These are phyloP conservation scores for Tricladium varicosporioides DNA, from an alignment of 2,329 filamentous ascomycete genomes.

Conservation along the genomic window DNA sequence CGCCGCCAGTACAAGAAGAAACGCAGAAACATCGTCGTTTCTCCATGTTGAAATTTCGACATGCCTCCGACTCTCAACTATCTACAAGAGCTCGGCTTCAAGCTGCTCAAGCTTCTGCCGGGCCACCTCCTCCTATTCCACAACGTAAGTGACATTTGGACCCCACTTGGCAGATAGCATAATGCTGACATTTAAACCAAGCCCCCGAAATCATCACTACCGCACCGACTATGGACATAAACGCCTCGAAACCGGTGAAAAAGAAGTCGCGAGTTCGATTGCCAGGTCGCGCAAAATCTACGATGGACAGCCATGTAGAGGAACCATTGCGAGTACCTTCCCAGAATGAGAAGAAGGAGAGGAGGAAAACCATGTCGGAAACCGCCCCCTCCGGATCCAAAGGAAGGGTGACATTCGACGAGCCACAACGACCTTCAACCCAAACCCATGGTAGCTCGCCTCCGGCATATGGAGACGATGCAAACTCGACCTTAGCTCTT, in stretches of 20 bases:
- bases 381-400: conserved; percentile 32
- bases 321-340: conserved; percentile 9
- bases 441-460: conserved; percentile 45
- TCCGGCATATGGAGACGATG: conserved; percentile 61
- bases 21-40: conserved; percentile 58
- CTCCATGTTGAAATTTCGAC: conserved; percentile 77
- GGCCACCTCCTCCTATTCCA: conserved; percentile 49
- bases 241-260: conserved; percentile 47
- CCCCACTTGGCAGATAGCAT: conserved; percentile 3
- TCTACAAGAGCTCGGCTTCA: conserved; percentile 73
- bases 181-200: conserved; percentile 32
- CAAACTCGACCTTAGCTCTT: conserved; percentile 59
- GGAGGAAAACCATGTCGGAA: conserved; percentile 40
- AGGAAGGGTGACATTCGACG: conserved; percentile 57
- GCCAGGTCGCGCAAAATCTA: conserved; percentile 43
- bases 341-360: conserved; percentile 39
- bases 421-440: conserved; percentile 51
- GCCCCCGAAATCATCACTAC: conserved; percentile 84
- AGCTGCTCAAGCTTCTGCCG: conserved; percentile 47
- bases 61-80: conserved; percentile 90
- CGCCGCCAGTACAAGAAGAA: conserved; percentile 53
- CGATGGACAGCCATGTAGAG: conserved; percentile 17
- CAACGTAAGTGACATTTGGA: conserved; percentile 47
- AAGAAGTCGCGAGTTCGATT: conserved; percentile 56
- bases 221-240: conserved; percentile 71